Conservation (phyloP, 106 monocot species). For the Platanthera guangdongensis region DNA sequence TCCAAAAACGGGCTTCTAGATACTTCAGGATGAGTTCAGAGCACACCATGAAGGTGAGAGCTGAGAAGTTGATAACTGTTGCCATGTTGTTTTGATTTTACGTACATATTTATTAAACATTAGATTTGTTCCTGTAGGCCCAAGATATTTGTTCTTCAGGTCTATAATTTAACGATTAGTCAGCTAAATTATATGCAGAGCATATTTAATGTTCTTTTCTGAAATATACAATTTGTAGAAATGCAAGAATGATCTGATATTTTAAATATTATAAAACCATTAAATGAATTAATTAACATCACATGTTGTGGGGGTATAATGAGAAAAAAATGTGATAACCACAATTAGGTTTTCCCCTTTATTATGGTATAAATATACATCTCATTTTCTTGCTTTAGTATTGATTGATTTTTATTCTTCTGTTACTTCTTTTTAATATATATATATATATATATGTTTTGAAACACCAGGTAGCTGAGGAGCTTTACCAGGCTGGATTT, state of each 20-base stretch:
- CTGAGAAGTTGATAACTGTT: constrained; percentile 15
- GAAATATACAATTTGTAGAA: no score
- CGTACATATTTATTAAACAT: background rate
- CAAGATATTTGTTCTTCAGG: background rate
- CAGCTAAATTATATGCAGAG: background rate
- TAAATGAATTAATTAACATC: no score
- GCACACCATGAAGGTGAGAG: constrained; percentile 92
- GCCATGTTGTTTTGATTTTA: background rate
- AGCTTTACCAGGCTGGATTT: constrained; percentile 94
- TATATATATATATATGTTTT: background rate
- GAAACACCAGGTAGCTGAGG: constrained; percentile 61
- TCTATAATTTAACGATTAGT: background rate
- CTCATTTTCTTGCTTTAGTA: background rate
- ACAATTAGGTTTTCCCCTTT: no score
- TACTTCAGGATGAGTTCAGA: constrained; percentile 97
- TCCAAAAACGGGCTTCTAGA: constrained; percentile 97
- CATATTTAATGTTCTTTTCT: background rate
- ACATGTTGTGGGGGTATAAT: no score
- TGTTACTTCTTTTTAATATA: background rate
- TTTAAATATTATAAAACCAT: no score
- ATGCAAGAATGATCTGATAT: no score
- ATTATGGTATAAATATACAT: background rate
- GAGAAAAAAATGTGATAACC: no score
- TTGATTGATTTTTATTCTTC: background rate
- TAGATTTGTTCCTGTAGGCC: background rate